Percentiles rank a stretch among this genome's conserved stretches.
Evolutionary conservation across 106 monocot species (phyloP).

Genomic region (Xerophyta viscosa): DNA sequence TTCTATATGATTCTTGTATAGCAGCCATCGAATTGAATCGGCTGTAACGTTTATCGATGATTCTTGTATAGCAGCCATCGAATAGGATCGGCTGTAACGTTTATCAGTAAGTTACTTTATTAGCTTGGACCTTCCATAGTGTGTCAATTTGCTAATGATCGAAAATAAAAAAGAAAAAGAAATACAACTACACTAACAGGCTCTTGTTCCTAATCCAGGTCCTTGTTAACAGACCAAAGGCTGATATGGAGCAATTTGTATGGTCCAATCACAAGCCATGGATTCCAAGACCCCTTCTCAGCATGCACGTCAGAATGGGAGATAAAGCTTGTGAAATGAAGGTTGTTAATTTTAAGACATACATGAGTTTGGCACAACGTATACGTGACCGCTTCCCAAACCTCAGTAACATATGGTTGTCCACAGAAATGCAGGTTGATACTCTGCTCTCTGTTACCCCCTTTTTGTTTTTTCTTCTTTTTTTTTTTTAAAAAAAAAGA

Average conservation of each 20-base stretch:
- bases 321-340: conserved; percentile 92
- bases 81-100: too few relatives aligned
- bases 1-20: too few relatives aligned
- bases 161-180: too few relatives aligned
- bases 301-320: conserved; percentile 90
- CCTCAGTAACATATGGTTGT: conserved; percentile 74
- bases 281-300: conserved; percentile 70
- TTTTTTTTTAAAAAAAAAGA: neutral
- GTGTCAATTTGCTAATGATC: too few relatives aligned
- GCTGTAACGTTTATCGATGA: too few relatives aligned
- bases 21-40: too few relatives aligned
- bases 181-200: too few relatives aligned
- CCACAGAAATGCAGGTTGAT: conserved; percentile 90
- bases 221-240: conserved; percentile 16
- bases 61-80: too few relatives aligned
- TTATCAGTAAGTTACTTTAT: too few relatives aligned
- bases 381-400: conserved; percentile 50
- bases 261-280: conserved; percentile 74
- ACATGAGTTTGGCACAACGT: conserved; percentile 61
- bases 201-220: conserved; percentile 31
- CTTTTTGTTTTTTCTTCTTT: too few relatives aligned
- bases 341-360: conserved; percentile 60
- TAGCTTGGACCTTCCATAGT: too few relatives aligned
- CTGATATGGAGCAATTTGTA: conserved; percentile 54
- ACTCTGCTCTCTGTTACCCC: too few relatives aligned